These are phyloP conservation scores for Populus nigra DNA, from an alignment of 345 rosid species.

Conservation along the genomic window DNA sequence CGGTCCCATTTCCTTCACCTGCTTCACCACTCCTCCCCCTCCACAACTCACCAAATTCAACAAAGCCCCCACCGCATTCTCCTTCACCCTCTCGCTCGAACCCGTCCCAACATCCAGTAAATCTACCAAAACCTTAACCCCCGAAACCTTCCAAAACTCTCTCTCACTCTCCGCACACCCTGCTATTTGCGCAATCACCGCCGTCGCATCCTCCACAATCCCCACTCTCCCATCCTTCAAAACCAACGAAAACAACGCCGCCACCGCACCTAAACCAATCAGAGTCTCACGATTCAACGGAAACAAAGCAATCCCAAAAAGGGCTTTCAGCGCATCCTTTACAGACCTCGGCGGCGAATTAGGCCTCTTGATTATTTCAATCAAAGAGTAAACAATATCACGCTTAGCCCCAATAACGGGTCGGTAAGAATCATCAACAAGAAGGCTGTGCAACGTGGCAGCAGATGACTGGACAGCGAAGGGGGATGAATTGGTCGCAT, in stretches of 20 bases:
- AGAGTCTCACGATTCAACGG: constrained; percentile 62
- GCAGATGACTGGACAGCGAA: constrained; percentile 77
- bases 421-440: constrained; percentile 71
- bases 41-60: constrained; percentile 66
- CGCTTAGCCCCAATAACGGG: constrained; percentile 83
- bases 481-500: constrained; percentile 50
- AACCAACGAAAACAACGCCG: constrained; percentile 58
- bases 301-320: constrained; percentile 67
- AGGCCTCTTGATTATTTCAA: constrained; percentile 50
- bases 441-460: constrained; percentile 76
- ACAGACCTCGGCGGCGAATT: constrained; percentile 67
- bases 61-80: constrained; percentile 74
- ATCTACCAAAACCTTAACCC: constrained; percentile 59
- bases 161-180: constrained; percentile 85
- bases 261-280: constrained; percentile 64
- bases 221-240: constrained; percentile 76
- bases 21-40: constrained; percentile 42
- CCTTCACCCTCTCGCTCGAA: constrained; percentile 56
- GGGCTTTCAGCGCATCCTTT: constrained; percentile 82
- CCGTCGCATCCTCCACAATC: constrained; percentile 87
- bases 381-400: constrained; percentile 69
- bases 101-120: constrained; percentile 74
- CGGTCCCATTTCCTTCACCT: constrained; percentile 42
- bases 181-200: constrained; percentile 84
- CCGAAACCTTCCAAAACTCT: constrained; percentile 56